Evolutionary conservation across 1,139 yeast genomes (phyloP).

Genomic region (Nadsonia starkeyi-henricii): DNA sequence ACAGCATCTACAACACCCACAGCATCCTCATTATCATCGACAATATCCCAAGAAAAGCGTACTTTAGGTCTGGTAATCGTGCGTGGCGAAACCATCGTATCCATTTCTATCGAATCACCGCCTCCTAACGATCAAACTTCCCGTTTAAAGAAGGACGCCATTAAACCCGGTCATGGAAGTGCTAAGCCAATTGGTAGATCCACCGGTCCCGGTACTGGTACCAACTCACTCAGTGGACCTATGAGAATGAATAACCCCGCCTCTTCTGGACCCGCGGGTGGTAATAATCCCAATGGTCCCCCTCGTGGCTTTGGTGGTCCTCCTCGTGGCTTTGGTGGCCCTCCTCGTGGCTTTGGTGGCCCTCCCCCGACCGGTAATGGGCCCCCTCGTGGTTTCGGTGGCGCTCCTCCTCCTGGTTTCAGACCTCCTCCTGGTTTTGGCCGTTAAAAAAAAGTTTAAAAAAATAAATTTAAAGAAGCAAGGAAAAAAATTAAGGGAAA

Average conservation of each 20-base stretch:
- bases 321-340: not conserved
- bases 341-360: slow-evolving; percentile 11
- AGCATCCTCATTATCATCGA: slow-evolving; percentile 11
- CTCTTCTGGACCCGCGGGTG: slow-evolving; percentile 8
- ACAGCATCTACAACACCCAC: slow-evolving; percentile 9
- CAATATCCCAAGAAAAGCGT: slow-evolving; percentile 42
- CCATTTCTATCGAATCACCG: slow-evolving; percentile 67
- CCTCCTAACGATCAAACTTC: slow-evolving; percentile 42
- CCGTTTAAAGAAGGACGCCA: slow-evolving; percentile 27
- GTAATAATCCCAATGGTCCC: not conserved
- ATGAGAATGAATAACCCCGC: slow-evolving; percentile 14
- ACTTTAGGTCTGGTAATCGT: slow-evolving; percentile 67
- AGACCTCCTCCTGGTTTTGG: slow-evolving; percentile 18
- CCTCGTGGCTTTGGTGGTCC: not conserved
- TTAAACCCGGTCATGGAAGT: slow-evolving; percentile 32
- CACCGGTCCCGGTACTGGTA: slow-evolving; percentile 17
- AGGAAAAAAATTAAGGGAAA: not conserved
- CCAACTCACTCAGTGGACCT: slow-evolving; percentile 18
- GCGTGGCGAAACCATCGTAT: slow-evolving; percentile 82
- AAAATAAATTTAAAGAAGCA: not conserved
- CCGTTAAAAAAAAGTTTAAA: slow-evolving; percentile 5
- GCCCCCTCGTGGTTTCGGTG: slow-evolving; percentile 6
- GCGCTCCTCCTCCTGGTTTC: slow-evolving; percentile 17
- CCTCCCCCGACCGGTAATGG: slow-evolving; percentile 7
- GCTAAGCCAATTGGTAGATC: slow-evolving; percentile 25